Evolutionary conservation across 805 yeast species (phyloP).

Genomic region (Saccharomycopsis amapae): DNA sequence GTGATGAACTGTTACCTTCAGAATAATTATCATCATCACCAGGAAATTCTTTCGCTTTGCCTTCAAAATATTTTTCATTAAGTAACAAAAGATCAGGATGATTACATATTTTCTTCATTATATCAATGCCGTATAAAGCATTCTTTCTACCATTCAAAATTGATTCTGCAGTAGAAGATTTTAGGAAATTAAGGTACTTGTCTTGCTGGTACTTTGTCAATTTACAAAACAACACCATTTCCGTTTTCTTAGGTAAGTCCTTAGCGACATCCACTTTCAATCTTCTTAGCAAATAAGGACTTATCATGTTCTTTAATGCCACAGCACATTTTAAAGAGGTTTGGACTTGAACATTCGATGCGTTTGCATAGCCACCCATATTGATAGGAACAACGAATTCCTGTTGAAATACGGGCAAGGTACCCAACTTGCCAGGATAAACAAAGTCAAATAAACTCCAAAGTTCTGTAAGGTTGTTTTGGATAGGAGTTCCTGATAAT

Average conservation of each 20-base stretch:
- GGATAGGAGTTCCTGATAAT: slow-evolving; percentile 94
- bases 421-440: slow-evolving; percentile 91
- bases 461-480: slow-evolving; percentile 81
- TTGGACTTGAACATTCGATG: slow-evolving; percentile 91
- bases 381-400: slow-evolving; percentile 92
- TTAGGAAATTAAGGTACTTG: slow-evolving; percentile 66
- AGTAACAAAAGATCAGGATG: slow-evolving; percentile 77
- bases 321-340: slow-evolving; percentile 96
- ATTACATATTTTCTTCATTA: slow-evolving; percentile 85
- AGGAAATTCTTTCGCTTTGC: neutral
- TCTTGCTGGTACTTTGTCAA: slow-evolving; percentile 70
- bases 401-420: slow-evolving; percentile 87
- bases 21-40: neutral
- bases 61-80: slow-evolving; percentile 30
- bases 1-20: slow-evolving; percentile 26
- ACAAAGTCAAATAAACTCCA: slow-evolving; percentile 96
- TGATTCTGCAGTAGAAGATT: slow-evolving; percentile 66
- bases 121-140: slow-evolving; percentile 83
- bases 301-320: slow-evolving; percentile 74
- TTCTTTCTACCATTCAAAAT: slow-evolving; percentile 72
- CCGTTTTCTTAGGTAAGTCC: slow-evolving; percentile 87
- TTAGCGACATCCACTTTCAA: slow-evolving; percentile 92
- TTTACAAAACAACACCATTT: slow-evolving; percentile 88
- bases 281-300: slow-evolving; percentile 82
- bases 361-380: slow-evolving; percentile 97